phyloP scores from a whole-genome alignment of 2,329 filamentous ascomycete genomes.

The Stachybotrys chlorohalonatus region DNA sequence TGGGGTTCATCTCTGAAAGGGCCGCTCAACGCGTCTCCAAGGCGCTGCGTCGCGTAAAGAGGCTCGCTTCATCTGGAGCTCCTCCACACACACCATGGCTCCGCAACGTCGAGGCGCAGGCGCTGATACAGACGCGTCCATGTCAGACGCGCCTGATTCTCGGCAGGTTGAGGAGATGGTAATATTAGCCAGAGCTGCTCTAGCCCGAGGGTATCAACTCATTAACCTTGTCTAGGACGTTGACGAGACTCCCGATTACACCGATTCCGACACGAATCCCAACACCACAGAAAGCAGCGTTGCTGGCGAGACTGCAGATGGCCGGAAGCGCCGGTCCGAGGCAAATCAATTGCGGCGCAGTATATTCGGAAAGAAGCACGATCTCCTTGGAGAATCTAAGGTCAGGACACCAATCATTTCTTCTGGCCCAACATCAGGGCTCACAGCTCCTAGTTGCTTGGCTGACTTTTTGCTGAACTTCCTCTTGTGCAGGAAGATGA shows the following conservation, averaged over 20 bases:
- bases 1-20: neutral
- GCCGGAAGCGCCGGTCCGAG: conserved; percentile 76
- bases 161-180: conserved; percentile 42
- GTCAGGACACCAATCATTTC: conserved; percentile 32
- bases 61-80: conserved; percentile 17
- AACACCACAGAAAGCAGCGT: conserved; percentile 77
- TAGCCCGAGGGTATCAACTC: neutral
- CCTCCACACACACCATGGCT: conserved; percentile 34
- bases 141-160: conserved; percentile 48
- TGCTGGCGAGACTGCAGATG: conserved; percentile 68
- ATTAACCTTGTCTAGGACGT: conserved; percentile 34
- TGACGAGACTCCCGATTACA: conserved; percentile 58
- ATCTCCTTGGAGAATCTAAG: conserved; percentile 85
- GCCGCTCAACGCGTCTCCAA: conserved; percentile 35
- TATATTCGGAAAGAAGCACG: conserved; percentile 92
- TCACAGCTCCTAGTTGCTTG: neutral
- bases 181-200: conserved; percentile 11
- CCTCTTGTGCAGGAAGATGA: conserved; percentile 66
- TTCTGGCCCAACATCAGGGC: neutral
- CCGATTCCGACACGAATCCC: conserved; percentile 57
- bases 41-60: conserved; percentile 43
- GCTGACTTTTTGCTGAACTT: neutral
- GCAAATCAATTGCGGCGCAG: conserved; percentile 84
- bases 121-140: conserved; percentile 52
- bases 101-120: conserved; percentile 44